Evolutionary conservation across 495 filamentous ascomycete genomes (phyloP), one percentile per base, ranked within the genome.

Genomic region (Pyrenopolyporus hunteri): DNA sequence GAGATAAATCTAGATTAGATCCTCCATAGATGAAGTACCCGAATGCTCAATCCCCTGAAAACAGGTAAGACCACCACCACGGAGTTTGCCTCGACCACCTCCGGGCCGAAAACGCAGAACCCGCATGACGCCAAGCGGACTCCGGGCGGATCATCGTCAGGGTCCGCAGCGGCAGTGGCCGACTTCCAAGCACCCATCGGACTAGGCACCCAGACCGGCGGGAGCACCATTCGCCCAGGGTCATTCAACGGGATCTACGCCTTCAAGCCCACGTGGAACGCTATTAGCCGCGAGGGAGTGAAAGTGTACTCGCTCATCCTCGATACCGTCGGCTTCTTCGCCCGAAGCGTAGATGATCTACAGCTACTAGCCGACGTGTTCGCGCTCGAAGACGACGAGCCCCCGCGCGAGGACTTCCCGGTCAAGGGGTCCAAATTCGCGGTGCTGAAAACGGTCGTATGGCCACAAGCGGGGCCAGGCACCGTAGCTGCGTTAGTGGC

Each of bases 251-350:
- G 82, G 23, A 73, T 81, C 13, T 85, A 78, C 56, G 80, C 74
- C 2, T 64, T 85, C 20, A 87, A 86, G 63, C 84, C 83, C 22
- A 87, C 83, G 0, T 82, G 79, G 77, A 78, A 76, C 33, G 67
- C 79, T 0, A 78, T 86, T 20, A 80, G 76, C n/a, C 71, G 79
- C 17, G 82, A 84, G 64, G 83, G 82, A 1, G 63, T 71, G 48
- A 78, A 77, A 59, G 45, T 76, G 11, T 82, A 77, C 67, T 76
- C 78, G 4, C 64, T 76, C 2, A 79, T 68, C 6, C 73, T 79
- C 23, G 83, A 87, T 58, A 87, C 83, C 0, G 46, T 82, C 16
- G 83, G 83, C 1, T 73, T 83, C 37, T 83, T 75, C 46, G 74
- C 79, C 0, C 74, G 84, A 0, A 71, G 61, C 16, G 68, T 81